A percentile compares a stretch with the other conserved stretches of the same genome.
Evolutionary conservation across 1,284 basidiomycete genomes (phyloP).

Genomic region (Ceratobasidium theobromae): DNA sequence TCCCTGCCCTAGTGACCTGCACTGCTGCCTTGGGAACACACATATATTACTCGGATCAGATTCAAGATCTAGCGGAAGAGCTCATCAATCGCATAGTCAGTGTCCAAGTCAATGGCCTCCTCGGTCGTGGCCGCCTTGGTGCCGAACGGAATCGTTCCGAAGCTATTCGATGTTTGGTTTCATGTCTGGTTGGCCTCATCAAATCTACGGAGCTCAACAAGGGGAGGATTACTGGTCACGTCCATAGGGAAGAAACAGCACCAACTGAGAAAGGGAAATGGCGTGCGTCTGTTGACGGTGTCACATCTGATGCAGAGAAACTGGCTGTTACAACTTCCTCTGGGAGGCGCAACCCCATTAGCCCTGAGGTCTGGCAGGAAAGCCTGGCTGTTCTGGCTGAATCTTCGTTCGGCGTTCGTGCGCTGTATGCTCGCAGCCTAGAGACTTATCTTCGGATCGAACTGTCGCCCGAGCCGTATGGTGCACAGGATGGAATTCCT

Average conservation of each 20-base stretch:
- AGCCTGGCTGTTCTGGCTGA: conserved; percentile 83
- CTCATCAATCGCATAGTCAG: conserved; percentile 73
- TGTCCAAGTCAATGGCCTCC: conserved; percentile 64
- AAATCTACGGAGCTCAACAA: conserved; percentile 60
- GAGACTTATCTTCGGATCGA: conserved; percentile 74
- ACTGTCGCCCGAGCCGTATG: conserved; percentile 51
- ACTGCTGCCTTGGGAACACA: conserved; percentile 85
- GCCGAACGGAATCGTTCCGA: conserved; percentile 57
- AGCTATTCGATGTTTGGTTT: conserved; percentile 72
- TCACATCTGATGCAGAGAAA: conserved; percentile 41
- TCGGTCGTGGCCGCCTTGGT: conserved; percentile 50
- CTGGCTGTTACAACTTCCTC: conserved; percentile 35
- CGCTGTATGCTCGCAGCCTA: conserved; percentile 72
- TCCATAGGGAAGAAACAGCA: background rate
- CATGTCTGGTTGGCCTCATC: conserved; percentile 73
- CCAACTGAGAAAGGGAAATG: conserved; percentile 21
- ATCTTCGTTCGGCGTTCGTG: conserved; percentile 67
- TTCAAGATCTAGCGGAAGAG: conserved; percentile 89
- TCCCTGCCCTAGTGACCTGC: conserved; percentile 74
- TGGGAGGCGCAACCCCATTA: conserved; percentile 64
- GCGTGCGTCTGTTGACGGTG: conserved; percentile 28
- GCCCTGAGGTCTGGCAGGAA: conserved; percentile 86
- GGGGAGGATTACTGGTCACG: conserved; percentile 39
- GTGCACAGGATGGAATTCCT: conserved; percentile 44
- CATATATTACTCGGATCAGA: conserved; percentile 95